Percentiles rank a stretch among this genome's conserved stretches.
Conservation (phyloP, 176 grass and related monocot genomes). For the Oryza brachyantha region DNA sequence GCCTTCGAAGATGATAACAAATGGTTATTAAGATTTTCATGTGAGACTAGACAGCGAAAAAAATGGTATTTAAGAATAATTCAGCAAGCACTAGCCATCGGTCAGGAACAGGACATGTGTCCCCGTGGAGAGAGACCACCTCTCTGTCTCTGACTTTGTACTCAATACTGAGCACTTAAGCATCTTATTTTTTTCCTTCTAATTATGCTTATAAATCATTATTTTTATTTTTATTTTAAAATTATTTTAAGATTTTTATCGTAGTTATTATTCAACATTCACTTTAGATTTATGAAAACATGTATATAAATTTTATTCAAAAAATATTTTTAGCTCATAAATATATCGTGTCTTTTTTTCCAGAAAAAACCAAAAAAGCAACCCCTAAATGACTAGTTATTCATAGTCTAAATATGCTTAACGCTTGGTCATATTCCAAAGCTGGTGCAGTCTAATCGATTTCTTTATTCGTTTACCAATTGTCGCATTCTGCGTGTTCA, state of each 20-base stretch:
- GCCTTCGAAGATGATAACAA: not conserved
- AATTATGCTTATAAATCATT: too few species aligned
- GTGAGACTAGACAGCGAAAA: not conserved
- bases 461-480: not conserved
- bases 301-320: too few species aligned
- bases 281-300: too few species aligned
- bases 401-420: constrained; percentile 9
- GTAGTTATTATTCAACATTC: too few species aligned
- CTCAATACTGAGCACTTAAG: too few species aligned
- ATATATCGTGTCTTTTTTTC: too few species aligned
- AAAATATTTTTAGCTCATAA: too few species aligned
- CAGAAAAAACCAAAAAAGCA: too few species aligned
- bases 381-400: too few species aligned
- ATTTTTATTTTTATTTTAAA: too few species aligned
- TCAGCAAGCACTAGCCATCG: not conserved
- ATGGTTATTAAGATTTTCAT: not conserved
- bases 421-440: not conserved
- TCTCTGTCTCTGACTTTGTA: not conserved
- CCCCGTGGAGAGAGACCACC: not conserved
- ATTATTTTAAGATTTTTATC: too few species aligned
- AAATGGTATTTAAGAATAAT: not conserved
- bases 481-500: not conserved
- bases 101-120: not conserved
- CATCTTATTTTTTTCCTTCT: too few species aligned
- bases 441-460: not conserved